Percentiles rank a stretch among this genome's conserved stretches.
Evolutionary conservation across 257 asterid genomes (phyloP).

Genomic region (Nicotiana noctiflora): DNA sequence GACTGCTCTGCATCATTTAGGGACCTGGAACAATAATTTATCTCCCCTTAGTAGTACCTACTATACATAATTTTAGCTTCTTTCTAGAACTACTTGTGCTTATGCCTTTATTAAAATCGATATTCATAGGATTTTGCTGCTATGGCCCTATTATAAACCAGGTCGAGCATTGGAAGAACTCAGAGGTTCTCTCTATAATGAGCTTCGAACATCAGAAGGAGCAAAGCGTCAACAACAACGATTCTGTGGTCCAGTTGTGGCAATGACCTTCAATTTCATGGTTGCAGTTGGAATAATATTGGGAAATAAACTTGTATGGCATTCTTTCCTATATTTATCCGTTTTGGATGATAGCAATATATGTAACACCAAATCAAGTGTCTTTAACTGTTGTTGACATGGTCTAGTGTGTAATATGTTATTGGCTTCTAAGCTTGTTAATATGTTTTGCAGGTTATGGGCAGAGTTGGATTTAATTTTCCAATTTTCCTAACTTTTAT

Average conservation of each 20-base stretch:
- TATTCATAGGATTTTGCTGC: background rate
- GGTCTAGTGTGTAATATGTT: background rate
- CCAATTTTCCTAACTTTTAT: conserved; percentile 81
- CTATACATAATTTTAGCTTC: background rate
- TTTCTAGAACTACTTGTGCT: background rate
- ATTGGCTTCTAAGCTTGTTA: background rate
- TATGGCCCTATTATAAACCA: conserved; percentile 12
- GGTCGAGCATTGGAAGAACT: conserved; percentile 86
- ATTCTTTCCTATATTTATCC: background rate
- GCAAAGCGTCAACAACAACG: conserved; percentile 80
- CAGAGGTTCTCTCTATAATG: conserved; percentile 58
- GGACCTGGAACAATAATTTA: background rate
- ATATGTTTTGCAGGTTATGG: conserved; percentile 59
- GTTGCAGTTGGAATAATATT: conserved; percentile 80
- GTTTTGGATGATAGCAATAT: background rate
- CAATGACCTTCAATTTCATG: conserved; percentile 77
- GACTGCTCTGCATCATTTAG: background rate
- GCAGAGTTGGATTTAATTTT: conserved; percentile 75
- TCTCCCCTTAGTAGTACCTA: background rate
- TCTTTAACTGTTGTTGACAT: background rate
- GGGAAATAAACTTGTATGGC: conserved; percentile 68
- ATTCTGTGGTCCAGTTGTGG: conserved; percentile 61
- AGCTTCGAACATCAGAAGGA: conserved; percentile 73
- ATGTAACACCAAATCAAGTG: background rate
- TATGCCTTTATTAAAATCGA: background rate